phyloP scores from a whole-genome alignment of 768 basidiomycete species.

The Naganishia friedmannii region DNA sequence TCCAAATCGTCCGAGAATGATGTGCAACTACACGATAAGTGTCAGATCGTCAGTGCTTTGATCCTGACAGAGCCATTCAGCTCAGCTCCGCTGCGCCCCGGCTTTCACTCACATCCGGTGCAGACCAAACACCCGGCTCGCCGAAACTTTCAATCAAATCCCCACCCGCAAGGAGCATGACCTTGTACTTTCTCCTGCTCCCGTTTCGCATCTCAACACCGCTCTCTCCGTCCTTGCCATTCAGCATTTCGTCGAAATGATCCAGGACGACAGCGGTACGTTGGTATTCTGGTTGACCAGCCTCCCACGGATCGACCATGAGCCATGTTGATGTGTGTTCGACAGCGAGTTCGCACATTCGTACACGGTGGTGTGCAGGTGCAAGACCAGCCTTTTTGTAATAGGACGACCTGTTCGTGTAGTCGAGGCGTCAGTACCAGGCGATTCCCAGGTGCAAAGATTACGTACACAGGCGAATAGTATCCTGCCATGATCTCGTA shows the following conservation, averaged over 20 bases:
- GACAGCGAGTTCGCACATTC: conserved; percentile 69
- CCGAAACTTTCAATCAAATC: conserved; percentile 97
- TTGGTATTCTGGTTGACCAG: conserved; percentile 81
- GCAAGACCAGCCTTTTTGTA: conserved; percentile 97
- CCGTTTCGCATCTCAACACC: conserved; percentile 68
- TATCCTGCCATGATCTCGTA: conserved; percentile 95
- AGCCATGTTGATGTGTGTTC: conserved; percentile 89
- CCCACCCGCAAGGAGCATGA: conserved; percentile 96
- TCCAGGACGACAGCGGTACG: conserved; percentile 95
- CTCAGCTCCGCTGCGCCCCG: not conserved
- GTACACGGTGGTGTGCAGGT: conserved; percentile 78
- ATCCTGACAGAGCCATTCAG: conserved; percentile 15
- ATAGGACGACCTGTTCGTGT: conserved; percentile 45
- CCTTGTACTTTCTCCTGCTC: conserved; percentile 67
- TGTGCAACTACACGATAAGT: conserved; percentile 69
- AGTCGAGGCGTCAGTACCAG: not conserved
- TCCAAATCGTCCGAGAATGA: conserved; percentile 92
- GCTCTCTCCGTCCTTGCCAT: conserved; percentile 64
- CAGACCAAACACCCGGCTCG: conserved; percentile 96
- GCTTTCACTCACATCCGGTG: conserved; percentile 75
- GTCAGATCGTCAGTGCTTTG: conserved; percentile 12
- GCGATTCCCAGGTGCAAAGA: conserved; percentile 49
- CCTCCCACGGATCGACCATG: conserved; percentile 98
- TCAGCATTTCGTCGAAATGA: conserved; percentile 94
- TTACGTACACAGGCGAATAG: conserved; percentile 73